Evolutionary conservation across 2,329 filamentous ascomycete species (phyloP).

Genomic region (Ophidiomyces ophidiicola): DNA sequence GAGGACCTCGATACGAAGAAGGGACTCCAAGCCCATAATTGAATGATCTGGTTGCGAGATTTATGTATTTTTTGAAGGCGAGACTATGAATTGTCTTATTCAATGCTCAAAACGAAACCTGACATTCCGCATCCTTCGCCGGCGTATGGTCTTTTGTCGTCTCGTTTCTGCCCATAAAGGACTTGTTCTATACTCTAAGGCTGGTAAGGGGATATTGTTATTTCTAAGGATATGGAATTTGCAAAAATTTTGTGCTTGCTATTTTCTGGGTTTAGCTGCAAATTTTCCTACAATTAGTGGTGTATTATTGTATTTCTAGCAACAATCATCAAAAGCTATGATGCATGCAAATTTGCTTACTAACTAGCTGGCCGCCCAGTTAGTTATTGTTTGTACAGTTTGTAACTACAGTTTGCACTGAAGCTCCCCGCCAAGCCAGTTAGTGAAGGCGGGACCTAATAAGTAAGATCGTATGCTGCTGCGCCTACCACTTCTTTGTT

Average conservation of each 20-base stretch:
- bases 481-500: too few species aligned
- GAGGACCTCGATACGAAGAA: conserved; percentile 33
- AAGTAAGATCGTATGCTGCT: too few species aligned
- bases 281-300: neutral
- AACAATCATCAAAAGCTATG: neutral
- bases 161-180: too few species aligned
- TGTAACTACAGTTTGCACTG: conserved; percentile 2
- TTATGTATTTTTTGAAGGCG: too few species aligned
- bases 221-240: conserved; percentile 2
- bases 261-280: conserved; percentile 1
- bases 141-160: too few species aligned
- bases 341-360: neutral
- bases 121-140: too few species aligned
- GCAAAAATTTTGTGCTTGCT: neutral
- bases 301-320: conserved; percentile 1
- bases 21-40: conserved; percentile 31
- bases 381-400: conserved; percentile 7
- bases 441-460: too few species aligned
- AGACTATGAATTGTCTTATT: neutral
- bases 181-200: too few species aligned
- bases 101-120: too few species aligned
- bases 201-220: too few species aligned
- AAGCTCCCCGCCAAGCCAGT: conserved; percentile 1
- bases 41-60: too few species aligned
- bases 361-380: neutral